Base-by-base conservation (phyloP, 163 green algal genomes). In the Chlorella variabilis region DNA sequence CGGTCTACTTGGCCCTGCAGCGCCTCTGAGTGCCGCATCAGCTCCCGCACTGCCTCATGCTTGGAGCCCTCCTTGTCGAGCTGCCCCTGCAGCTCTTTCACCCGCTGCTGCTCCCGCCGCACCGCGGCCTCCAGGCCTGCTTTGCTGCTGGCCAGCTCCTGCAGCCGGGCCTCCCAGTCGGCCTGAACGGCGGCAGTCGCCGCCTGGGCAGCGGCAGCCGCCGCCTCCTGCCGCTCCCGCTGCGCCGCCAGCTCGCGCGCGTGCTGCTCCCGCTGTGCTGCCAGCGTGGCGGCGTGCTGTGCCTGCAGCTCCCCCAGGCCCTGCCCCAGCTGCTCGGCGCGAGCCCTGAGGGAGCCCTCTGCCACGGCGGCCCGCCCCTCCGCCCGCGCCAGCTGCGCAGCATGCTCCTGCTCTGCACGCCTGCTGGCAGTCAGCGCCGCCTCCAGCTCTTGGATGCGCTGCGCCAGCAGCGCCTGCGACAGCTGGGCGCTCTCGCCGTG, bases 21-120 rank as follows among this genome's bases (percentile, higher is more conserved):
- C n/a, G 67, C 77, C 11, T 77, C 66, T 0, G 77, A 77, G 51
- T 83, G 77, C 13, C 77, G 49, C 77, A 77, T 83, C 66, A 77
- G 29, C 65, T 83, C 77, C 38, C 31, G 41, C 20, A 83, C 77
- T 11, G 77, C 77, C 36, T 77, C 66, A 34, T 62, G 62, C 65
- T 69, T 69, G 0, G 66, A 48, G 15, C 67, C 59, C 36, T 58
- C 45, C 77, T 70, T 70, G 25, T 83, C 77, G 27, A 83, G 66
- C 66, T 77, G 66, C 15, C 25, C 51, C 34, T 77, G 51, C 49
- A 83, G 48, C 36, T 83, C 77, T 4, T 36, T 34, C 0, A 20
- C 34, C 3, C 66, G 51, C n/a, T 45, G 31, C 77, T 77, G 77
- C 77, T 83, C 77, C 36, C 49, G 67, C 48, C 42, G 65, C 49